Conservation (phyloP, 2,329 filamentous ascomycete genomes). For the Colletotrichum sp. region DNA sequence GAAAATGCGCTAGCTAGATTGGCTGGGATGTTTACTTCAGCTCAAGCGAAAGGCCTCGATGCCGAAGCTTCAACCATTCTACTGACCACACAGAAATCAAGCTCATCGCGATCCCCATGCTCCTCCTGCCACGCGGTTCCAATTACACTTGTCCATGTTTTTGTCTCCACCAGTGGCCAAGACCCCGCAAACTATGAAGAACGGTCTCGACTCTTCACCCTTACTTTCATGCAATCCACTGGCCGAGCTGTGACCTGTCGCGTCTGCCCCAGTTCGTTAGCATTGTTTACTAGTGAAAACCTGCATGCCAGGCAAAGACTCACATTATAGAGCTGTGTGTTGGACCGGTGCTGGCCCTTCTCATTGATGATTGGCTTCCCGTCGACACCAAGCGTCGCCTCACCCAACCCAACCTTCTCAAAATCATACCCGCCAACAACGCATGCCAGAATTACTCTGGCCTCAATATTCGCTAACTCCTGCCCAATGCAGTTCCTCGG, state of each 20-base stretch:
- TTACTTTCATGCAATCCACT: slow-evolving; percentile 15
- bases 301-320: background rate
- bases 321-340: slow-evolving; percentile 21
- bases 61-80: background rate
- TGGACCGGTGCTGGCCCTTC: slow-evolving; percentile 16
- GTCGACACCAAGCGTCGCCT: slow-evolving; percentile 13
- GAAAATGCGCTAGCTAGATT: background rate
- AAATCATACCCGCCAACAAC: slow-evolving; percentile 23
- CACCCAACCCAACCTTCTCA: slow-evolving; percentile 21
- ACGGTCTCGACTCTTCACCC: slow-evolving; percentile 5
- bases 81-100: background rate
- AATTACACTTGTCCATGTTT: background rate
- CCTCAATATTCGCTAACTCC: slow-evolving; percentile 59
- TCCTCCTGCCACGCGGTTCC: background rate
- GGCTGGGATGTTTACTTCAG: background rate
- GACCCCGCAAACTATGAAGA: background rate
- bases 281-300: background rate
- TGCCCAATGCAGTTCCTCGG: slow-evolving; percentile 60
- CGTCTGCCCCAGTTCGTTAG: background rate
- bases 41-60: background rate
- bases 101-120: background rate
- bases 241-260: slow-evolving; percentile 23
- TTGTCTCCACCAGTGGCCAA: background rate
- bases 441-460: slow-evolving; percentile 49
- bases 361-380: slow-evolving; percentile 17